Base-by-base conservation (phyloP, 2,329 filamentous ascomycete species). In the Orbilia brochopaga region DNA sequence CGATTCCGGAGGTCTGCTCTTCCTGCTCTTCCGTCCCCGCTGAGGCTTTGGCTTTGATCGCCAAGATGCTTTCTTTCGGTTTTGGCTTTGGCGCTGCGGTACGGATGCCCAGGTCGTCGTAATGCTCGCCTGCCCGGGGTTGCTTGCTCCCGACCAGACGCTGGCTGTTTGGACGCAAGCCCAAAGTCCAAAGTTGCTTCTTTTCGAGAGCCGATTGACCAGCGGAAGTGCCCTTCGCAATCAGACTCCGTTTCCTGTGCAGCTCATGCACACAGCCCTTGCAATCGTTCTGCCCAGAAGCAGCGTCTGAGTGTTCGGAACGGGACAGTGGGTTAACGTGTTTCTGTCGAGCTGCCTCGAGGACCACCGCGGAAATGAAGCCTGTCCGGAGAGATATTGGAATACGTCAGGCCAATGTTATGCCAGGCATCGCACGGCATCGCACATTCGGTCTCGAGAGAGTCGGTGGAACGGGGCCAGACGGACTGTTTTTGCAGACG, bases 61-160 rank as follows among this genome's bases (percentile, higher is more conserved):
- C 37, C 37, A 42, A 42, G 37, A 2, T 53, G 21, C 21, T 53
- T 19, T 53, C 24, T 53, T 27, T 40, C 30, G n/a, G 35, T 27
- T 40, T 42, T 61, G 40, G 30, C 54, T 63, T 69, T 69, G 65
- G 62, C 65, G 65, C 58, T 69, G 65, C 66, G 65, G 65, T 62
- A 27, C 53, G 59, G 66, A 42, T 42, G n/a, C 37, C 37, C n/a
- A 42, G 59, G 59, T 30, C 54, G 59, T 70, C 59, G 66, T 70
- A 70, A 70, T 70, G 66, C 66, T 53, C 62, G 66, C 59, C 50
- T 35, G 51, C 37, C 35, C 40, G n/a, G 37, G 21, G 35, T 61
- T 59, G 63, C 53, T 67, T 55, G 21, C 19, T 54, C 23, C 51
- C n/a, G 15, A 52, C 23, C 27, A 15, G 2, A 35, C 35, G 13